A percentile compares a stretch with the other conserved stretches of the same genome.
Evolutionary conservation across 176 grass and related monocot species (phyloP).

Genomic region (Cenchrus americanus): DNA sequence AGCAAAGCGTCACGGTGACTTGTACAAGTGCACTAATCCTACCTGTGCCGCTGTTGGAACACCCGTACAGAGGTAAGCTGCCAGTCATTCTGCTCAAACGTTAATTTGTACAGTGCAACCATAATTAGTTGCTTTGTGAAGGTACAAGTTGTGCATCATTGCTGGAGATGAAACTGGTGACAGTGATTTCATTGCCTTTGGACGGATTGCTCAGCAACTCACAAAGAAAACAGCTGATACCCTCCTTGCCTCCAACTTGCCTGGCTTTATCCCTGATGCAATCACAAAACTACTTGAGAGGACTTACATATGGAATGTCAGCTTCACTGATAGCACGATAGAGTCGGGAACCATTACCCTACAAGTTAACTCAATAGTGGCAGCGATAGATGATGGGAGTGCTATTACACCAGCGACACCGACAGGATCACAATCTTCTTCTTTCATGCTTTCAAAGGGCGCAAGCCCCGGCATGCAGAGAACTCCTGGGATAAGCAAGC

Average conservation of each 20-base stretch:
- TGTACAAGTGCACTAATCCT: background rate
- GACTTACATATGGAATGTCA: background rate
- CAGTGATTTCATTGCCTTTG: background rate
- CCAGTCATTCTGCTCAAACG: fast-evolving
- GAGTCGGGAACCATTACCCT: background rate
- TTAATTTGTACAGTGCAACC: no score
- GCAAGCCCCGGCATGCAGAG: no score
- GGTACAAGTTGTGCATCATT: background rate
- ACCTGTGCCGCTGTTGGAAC: background rate
- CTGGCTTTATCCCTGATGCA: background rate
- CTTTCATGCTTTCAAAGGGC: no score
- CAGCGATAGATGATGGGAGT: background rate
- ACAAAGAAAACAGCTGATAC: background rate
- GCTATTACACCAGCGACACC: no score
- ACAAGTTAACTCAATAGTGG: background rate
- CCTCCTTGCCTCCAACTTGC: background rate
- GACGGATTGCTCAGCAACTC: background rate
- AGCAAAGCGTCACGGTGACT: background rate
- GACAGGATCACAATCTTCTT: no score
- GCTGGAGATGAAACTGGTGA: background rate
- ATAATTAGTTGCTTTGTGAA: background rate
- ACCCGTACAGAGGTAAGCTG: background rate
- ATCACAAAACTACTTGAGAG: background rate
- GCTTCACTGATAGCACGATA: background rate
- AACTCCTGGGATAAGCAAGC: no score